Evolutionary conservation across 176 grass and related monocot species (phyloP), one percentile per base, ranked within the genome.

Genomic region (Miscanthus lutarioriparius): DNA sequence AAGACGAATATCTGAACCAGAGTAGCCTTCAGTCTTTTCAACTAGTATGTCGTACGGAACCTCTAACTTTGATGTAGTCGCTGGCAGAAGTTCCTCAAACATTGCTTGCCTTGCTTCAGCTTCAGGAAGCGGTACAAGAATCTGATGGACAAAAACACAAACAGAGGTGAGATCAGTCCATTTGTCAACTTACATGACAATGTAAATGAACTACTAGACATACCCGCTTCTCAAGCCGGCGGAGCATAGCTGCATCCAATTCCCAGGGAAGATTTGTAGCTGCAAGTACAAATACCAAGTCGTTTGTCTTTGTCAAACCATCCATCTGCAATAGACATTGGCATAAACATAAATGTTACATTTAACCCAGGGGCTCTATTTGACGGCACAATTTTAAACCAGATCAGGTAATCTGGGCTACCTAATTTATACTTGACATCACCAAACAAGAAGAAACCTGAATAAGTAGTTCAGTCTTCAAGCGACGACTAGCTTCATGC

Each of bases 201-300:
- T 59, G 26, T 40, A 74, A 79, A 78, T 26, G 65, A 2, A 30
- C 3, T 25, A 61, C 1, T 28, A 15, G 64, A 19, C 37, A 5
- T 89, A 94, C 91, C 71, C 93, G 78, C 80, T 98, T 98, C 80
- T 98, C 96, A 84, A 98, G 91, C 28, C 96, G 80, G 20, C 91
- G 87, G 48, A 95, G 93, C 96, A 98, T 98, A 54, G 93, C 96
- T 70, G 87, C 89, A 92, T 98, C 96, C 70, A 98, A 48, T 72
- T 98, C 96, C 96, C 93, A 98, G 20, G 93, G 96, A 72, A 96
- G 83, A 92, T 98, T 98, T 85, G 91, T 98, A 64, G 91, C 96
- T 40, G 96, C 96, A 70, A 98, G 84, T 80, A 98, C 96, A 94
- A 95, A 96, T 71, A 92, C 91, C 49, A 98, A 83, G 78, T 98